Evolutionary conservation across 768 basidiomycete species (phyloP), one percentile per base, ranked within the genome.

Genomic region (Amanita fuliginea): DNA sequence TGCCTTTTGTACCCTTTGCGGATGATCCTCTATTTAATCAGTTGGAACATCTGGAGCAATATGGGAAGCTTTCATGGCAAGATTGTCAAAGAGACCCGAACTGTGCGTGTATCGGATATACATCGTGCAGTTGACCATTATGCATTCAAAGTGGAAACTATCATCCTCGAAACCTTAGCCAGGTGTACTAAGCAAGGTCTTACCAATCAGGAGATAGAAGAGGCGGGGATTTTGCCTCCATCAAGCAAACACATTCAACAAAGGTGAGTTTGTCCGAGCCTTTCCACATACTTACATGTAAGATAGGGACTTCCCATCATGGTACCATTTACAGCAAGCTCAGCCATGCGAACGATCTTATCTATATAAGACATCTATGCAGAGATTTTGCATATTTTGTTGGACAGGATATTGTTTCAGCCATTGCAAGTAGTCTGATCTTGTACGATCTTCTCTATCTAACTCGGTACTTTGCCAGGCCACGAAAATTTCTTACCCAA

Each of bases 1-100:
- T 84, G 69, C 67, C 69, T 2, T 86, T 83, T 58, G 61, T 83
- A 5, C 82, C 83, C 1, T 77, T 76, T 46, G 68, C 75, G 0
- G 82, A 86, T 55, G 83, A 86, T 39, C 69, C 71, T 2, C 56
- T 42, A 0, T 87, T 86, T 54, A 55, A 76, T 44, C 62, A 60
- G 30, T 26, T 40, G 2, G 56, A 45, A 13, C 74, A 83, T 54
- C 56, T 63, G 2, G 46, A 56, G 11, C 66, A 73, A 4, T 74
- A 82, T 59, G 59, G 56, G 7, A 57, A 59, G 2, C 66, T 78
- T 46, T 70, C 71, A 0, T 86, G 85, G 84, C 71, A 78, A 53
- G 53, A 41, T 11, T 22, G 46, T 1, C 35, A 51, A 1, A 43
- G 56, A 6, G 67, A 70, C 51, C 65, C 70, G 0, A 70, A 71